These are phyloP conservation scores for Stropharia rugosoannulata DNA, from an alignment of 768 basidiomycete genomes.

Conservation along the genomic window DNA sequence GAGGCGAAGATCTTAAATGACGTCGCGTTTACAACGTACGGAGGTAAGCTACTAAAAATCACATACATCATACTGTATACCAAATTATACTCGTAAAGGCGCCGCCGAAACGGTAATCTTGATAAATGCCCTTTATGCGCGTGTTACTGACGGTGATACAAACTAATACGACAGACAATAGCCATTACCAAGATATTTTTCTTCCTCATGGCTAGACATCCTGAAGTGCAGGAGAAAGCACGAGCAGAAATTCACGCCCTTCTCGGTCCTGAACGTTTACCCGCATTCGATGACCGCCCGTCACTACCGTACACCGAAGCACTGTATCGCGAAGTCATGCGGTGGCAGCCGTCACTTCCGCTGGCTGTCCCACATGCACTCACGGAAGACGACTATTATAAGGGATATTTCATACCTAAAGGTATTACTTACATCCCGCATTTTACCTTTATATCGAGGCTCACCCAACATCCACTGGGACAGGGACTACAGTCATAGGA, in stretches of 20 bases:
- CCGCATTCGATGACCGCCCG: neutral
- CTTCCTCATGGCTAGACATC: slow-evolving; percentile 2
- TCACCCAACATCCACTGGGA: neutral
- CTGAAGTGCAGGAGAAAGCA: neutral
- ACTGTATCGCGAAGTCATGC: slow-evolving; percentile 2
- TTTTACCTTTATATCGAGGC: neutral
- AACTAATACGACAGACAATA: neutral
- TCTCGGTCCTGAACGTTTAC: neutral
- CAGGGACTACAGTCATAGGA: neutral
- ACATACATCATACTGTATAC: neutral
- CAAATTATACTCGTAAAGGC: neutral
- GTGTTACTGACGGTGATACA: neutral
- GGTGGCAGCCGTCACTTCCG: neutral
- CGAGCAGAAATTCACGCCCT: neutral
- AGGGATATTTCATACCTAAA: slow-evolving; percentile 7
- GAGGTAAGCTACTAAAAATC: neutral
- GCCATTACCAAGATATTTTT: neutral
- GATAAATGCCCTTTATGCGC: neutral
- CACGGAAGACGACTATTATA: slow-evolving; percentile 2
- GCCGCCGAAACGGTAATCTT: neutral
- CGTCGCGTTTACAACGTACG: slow-evolving; percentile 1
- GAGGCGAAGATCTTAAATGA: neutral
- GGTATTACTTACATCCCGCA: neutral
- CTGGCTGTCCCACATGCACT: neutral
- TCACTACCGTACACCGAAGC: slow-evolving; percentile 2